Conservation (phyloP, 805 yeast species). For the Ogataea philodendri region DNA sequence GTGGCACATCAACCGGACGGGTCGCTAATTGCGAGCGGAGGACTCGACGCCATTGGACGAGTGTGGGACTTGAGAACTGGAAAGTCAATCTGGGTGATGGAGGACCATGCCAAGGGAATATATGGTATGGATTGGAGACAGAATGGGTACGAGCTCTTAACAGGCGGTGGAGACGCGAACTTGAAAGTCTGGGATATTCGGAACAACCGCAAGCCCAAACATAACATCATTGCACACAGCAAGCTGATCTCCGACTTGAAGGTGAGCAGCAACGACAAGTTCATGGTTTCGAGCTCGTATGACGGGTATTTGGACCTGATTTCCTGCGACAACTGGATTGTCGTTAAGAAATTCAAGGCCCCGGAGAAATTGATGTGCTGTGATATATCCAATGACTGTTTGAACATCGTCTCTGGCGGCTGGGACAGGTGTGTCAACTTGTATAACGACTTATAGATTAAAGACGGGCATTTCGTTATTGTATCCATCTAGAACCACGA, state of each 20-base stretch:
- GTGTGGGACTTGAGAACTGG: constrained; percentile 91
- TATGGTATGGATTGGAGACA: constrained; percentile 71
- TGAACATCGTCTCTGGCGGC: constrained; percentile 58
- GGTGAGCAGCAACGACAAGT: constrained; percentile 44
- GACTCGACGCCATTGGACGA: constrained; percentile 68
- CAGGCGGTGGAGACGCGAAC: constrained; percentile 81
- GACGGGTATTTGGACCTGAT: constrained; percentile 66
- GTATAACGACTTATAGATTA: constrained; percentile 36
- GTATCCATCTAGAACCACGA: constrained; percentile 71
- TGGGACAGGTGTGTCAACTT: constrained; percentile 82
- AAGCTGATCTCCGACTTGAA: constrained; percentile 66
- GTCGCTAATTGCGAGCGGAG: constrained; percentile 69
- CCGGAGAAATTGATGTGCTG: constrained; percentile 72
- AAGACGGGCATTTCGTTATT: constrained; percentile 77
- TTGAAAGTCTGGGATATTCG: constrained; percentile 88
- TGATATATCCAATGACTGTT: constrained; percentile 48
- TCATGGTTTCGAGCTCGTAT: constrained; percentile 61
- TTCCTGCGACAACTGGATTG: constrained; percentile 70
- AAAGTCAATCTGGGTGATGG: constrained; percentile 51
- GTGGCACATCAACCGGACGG: constrained; percentile 75
- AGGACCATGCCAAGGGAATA: constrained; percentile 70
- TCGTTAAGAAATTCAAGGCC: constrained; percentile 50
- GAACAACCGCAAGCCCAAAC: constrained; percentile 35
- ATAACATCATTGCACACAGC: constrained; percentile 66
- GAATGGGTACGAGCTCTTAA: constrained; percentile 72